Evolutionary conservation across 345 rosid genomes (phyloP).

Genomic region (Isatis tinctoria): DNA sequence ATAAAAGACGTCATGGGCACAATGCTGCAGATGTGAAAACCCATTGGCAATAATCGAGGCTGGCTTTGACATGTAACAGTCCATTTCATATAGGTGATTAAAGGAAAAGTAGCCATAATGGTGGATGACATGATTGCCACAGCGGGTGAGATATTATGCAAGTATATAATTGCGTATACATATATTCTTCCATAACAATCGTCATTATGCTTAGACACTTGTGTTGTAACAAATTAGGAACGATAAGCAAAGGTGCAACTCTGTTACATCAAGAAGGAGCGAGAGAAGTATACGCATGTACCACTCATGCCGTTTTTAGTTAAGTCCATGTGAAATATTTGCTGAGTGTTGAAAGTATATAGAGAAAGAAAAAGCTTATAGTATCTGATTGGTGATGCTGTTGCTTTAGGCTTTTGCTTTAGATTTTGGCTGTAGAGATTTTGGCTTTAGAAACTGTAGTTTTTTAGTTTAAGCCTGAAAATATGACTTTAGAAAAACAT

Average conservation of each 20-base stretch:
- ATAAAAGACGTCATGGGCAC: slow-evolving; percentile 94
- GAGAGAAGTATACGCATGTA: slow-evolving; percentile 93
- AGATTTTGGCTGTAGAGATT: too few relatives aligned
- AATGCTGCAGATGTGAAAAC: slow-evolving; percentile 87
- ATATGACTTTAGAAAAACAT: too few relatives aligned
- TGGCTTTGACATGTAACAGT: background rate
- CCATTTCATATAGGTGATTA: slow-evolving; percentile 62
- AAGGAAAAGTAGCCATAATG: slow-evolving; percentile 96
- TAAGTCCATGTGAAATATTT: slow-evolving; percentile 22
- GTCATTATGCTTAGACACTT: background rate
- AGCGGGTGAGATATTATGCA: slow-evolving; percentile 57
- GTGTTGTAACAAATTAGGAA: slow-evolving; percentile 43
- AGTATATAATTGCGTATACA: background rate
- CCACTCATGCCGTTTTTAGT: slow-evolving; percentile 97
- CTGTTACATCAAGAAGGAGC: slow-evolving; percentile 97
- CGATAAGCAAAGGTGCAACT: slow-evolving; percentile 94
- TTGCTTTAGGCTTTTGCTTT: too few relatives aligned
- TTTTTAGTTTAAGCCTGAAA: too few relatives aligned
- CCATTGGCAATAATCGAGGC: background rate
- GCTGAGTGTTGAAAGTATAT: background rate
- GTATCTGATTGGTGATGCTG: background rate
- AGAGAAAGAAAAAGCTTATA: background rate
- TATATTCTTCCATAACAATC: too few relatives aligned
- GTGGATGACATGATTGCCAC: slow-evolving; percentile 99
- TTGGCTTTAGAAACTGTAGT: too few relatives aligned